Evolutionary conservation across 1,139 yeast genomes (phyloP).

Genomic region (Candida smagusa): DNA sequence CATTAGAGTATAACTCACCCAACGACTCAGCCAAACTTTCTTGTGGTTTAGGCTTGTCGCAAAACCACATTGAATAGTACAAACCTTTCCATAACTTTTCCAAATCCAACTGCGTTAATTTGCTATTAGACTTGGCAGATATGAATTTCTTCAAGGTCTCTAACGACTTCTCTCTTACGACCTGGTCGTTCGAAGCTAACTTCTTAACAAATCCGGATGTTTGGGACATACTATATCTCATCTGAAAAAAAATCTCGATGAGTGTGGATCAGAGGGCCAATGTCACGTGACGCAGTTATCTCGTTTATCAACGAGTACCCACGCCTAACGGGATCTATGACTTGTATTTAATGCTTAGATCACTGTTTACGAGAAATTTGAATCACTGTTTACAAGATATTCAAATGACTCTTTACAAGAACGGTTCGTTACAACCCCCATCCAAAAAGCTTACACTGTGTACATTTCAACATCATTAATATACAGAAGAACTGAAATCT

Average conservation of each 20-base stretch:
- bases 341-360: too few species aligned
- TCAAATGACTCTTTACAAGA: too few species aligned
- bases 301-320: too few species aligned
- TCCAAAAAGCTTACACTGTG: too few species aligned
- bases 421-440: too few species aligned
- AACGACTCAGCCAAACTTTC: slow-evolving; percentile 75
- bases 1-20: slow-evolving; percentile 56
- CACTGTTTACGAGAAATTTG: too few species aligned
- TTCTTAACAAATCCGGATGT: slow-evolving; percentile 63
- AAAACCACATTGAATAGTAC: slow-evolving; percentile 92
- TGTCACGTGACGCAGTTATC: not conserved
- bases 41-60: slow-evolving; percentile 91
- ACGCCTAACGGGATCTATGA: too few species aligned
- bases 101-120: slow-evolving; percentile 46
- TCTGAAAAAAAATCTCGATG: slow-evolving; percentile 4
- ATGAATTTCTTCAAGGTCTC: slow-evolving; percentile 63
- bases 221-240: slow-evolving; percentile 19
- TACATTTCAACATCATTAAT: too few species aligned
- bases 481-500: too few species aligned
- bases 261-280: not conserved
- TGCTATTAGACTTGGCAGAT: slow-evolving; percentile 29
- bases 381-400: too few species aligned
- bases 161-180: slow-evolving; percentile 73
- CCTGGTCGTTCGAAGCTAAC: slow-evolving; percentile 78
- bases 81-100: slow-evolving; percentile 93